Evolutionary conservation across 305 asterid species (phyloP).

Genomic region (Solanum hybrid): DNA sequence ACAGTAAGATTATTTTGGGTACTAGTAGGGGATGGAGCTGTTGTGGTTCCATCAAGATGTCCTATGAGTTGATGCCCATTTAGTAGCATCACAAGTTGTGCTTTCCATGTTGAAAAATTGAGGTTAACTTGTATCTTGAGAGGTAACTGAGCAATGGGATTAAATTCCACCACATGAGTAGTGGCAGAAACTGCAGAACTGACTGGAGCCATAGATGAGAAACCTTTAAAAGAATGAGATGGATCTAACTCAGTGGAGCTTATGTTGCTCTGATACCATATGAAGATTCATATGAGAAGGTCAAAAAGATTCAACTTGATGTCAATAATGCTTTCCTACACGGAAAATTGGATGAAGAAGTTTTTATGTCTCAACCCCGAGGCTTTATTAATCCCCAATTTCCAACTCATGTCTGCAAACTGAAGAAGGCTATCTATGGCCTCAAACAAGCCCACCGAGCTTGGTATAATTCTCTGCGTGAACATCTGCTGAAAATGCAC

Average conservation of each 20-base stretch:
- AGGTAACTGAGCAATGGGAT: not conserved
- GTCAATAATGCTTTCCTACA: not conserved
- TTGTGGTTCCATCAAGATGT: not conserved
- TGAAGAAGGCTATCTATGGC: not conserved
- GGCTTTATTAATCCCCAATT: not conserved
- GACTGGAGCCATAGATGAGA: not conserved
- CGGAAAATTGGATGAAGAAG: not conserved
- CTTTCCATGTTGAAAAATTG: not conserved
- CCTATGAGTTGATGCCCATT: not conserved
- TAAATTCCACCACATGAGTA: not conserved
- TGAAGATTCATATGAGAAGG: not conserved
- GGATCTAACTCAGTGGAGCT: not conserved
- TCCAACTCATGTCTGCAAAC: not conserved
- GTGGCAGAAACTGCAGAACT: not conserved
- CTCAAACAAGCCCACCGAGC: not conserved
- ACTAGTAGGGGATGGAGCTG: not conserved
- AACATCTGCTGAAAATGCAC: not conserved
- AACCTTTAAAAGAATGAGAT: not conserved
- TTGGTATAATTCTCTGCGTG: not conserved
- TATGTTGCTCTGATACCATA: not conserved
- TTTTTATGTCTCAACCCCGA: not conserved
- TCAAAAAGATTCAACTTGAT: not conserved
- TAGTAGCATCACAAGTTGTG: not conserved
- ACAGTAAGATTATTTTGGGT: not conserved
- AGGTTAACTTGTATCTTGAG: not conserved